Evolutionary conservation across 176 grass and related monocot species (phyloP), one percentile per base, ranked within the genome.

Genomic region (Elaeis guineensis): DNA sequence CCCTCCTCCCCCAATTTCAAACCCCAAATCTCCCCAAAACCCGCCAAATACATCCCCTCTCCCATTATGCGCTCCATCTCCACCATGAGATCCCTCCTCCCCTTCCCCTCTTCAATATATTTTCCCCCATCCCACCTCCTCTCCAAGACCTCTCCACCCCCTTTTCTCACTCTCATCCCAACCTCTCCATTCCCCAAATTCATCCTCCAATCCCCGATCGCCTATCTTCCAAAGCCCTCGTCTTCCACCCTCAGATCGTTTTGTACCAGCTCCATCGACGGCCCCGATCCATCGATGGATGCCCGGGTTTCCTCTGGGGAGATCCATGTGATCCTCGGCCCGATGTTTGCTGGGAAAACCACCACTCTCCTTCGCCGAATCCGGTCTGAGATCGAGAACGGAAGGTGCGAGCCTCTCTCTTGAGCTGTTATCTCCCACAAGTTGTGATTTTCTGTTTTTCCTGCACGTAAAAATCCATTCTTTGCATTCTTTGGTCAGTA

Each of bases 301-400:
- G 66, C 7, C 73, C 62, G 54, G 16, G 65, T 24, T 4, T 52
- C 72, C n/a, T 80, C 76, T 6, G 92, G 92, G 3, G 78, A 97
- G 76, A 88, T 97, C 79, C 92, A 97, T 17, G 78, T 91, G 58
- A 97, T 97, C 24, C 58, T 97, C 4, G 87, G 87, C 5, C 87
- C 81, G 26, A 97, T 89, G 92, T 91, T 97, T 65, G 78, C 92
- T 0, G 87, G 87, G n/a, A 97, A 97, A 75, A 91, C 92, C 58
- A 91, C 87, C 0, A 81, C 87, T 15, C 81, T 97, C 19, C 69
- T 89, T 55, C 84, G 80, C 23, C 83, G 87, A 9, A 77, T 97
- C 44, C 80, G 78, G 72, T 39, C 81, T 0, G 87, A 91, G 58
- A 63, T 76, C 15, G 35, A 65, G 63, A 69, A 60, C 52, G 87